Conservation (phyloP, 2,329 filamentous ascomycete species). For the Ceratocystiopsis minuta region DNA sequence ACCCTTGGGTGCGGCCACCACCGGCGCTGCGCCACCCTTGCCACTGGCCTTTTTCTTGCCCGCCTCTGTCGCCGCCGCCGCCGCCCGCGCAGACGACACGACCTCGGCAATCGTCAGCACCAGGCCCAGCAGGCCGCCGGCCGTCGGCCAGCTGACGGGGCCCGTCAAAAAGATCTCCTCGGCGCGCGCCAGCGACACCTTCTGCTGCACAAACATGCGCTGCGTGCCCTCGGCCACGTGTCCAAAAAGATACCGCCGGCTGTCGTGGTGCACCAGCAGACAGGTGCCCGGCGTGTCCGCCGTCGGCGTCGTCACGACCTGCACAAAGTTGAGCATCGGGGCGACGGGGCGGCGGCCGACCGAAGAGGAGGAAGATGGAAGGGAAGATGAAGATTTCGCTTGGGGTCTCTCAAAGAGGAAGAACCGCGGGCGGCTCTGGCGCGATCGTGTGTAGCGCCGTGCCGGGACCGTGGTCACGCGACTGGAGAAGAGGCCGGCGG, state of each 20-base stretch:
- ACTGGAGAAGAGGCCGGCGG: not conserved
- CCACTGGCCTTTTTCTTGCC: no score
- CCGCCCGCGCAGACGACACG: slow-evolving; percentile 28
- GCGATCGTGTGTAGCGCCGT: not conserved
- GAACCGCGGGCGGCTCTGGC: not conserved
- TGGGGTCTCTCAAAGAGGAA: not conserved
- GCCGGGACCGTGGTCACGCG: not conserved
- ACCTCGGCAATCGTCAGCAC: slow-evolving; percentile 68
- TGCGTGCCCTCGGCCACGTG: slow-evolving; percentile 72
- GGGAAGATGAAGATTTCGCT: no score
- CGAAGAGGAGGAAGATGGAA: no score
- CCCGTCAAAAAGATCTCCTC: slow-evolving; percentile 74
- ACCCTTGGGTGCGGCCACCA: slow-evolving; percentile 9
- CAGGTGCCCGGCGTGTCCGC: slow-evolving; percentile 72
- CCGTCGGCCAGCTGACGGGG: slow-evolving; percentile 52
- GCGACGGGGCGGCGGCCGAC: not conserved
- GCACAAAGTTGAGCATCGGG: slow-evolving; percentile 53
- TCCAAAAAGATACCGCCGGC: slow-evolving; percentile 72
- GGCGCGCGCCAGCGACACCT: slow-evolving; percentile 43
- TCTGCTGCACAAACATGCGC: slow-evolving; percentile 52
- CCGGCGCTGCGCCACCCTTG: not conserved
- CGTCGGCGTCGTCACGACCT: slow-evolving; percentile 67
- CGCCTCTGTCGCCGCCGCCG: slow-evolving; percentile 9
- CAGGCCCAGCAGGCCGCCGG: slow-evolving; percentile 70
- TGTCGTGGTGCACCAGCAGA: slow-evolving; percentile 62